Evolutionary conservation across 805 yeast species (phyloP).

Genomic region (Suhomyces xylopsoci): DNA sequence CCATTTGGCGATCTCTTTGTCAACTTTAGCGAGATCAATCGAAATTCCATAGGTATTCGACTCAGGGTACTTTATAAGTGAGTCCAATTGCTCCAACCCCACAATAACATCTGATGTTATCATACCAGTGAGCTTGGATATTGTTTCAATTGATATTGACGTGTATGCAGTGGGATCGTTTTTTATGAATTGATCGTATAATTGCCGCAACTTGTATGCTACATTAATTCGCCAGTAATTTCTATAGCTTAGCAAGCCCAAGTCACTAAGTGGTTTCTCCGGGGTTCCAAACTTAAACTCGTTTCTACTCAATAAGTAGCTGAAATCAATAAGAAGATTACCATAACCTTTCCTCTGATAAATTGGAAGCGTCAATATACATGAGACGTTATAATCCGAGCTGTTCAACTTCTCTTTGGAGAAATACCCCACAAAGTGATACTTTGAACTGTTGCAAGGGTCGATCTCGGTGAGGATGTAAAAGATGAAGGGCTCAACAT

Average conservation of each 20-base stretch:
- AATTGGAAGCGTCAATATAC: slow-evolving; percentile 86
- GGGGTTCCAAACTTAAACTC: slow-evolving; percentile 89
- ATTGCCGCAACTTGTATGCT: slow-evolving; percentile 42
- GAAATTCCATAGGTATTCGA: slow-evolving; percentile 51
- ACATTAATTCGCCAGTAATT: slow-evolving; percentile 79
- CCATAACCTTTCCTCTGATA: slow-evolving; percentile 91
- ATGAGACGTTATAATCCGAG: slow-evolving; percentile 79
- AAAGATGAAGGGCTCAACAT: slow-evolving; percentile 92
- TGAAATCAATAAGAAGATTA: slow-evolving; percentile 80
- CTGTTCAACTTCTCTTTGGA: slow-evolving; percentile 80
- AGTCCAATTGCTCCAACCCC: slow-evolving; percentile 75
- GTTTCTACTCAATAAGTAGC: slow-evolving; percentile 70
- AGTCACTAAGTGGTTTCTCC: slow-evolving; percentile 86
- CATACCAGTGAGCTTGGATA: slow-evolving; percentile 79
- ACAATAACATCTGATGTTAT: slow-evolving; percentile 80
- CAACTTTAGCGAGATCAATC: slow-evolving; percentile 46
- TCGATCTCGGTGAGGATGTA: slow-evolving; percentile 77
- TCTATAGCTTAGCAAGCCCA: slow-evolving; percentile 82
- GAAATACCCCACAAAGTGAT: slow-evolving; percentile 91
- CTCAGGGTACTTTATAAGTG: slow-evolving; percentile 48
- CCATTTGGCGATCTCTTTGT: slow-evolving; percentile 47
- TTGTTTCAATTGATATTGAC: slow-evolving; percentile 52
- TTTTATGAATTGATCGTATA: slow-evolving; percentile 14
- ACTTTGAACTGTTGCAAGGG: slow-evolving; percentile 34
- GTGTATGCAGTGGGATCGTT: neutral